Evolutionary conservation across 2,329 filamentous ascomycete genomes (phyloP), one percentile per base, ranked within the genome.

Genomic region (Claviceps maximensis): DNA sequence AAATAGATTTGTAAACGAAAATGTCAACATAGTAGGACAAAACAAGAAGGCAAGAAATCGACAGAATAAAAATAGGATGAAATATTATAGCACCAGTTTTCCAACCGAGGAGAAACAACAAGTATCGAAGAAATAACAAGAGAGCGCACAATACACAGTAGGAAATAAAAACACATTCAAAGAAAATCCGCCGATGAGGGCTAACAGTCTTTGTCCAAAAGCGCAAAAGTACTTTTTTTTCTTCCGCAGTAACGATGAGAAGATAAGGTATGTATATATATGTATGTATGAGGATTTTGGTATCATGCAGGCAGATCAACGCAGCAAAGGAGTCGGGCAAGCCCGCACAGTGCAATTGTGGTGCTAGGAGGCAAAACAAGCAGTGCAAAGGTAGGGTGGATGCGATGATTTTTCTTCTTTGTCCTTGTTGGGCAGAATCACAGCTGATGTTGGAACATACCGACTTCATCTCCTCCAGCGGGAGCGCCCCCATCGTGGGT

Each of bases 401-500:
- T 64, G 65, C 59, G 59, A 63, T 55, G 52, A 48, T 3, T 7
- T 23, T 44, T 12, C 57, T 59, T 36, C 7, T 1, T 36, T 36
- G 4, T 36, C 13, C 10, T 12, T 36, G 31, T 29, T 29, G n/a
- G 15, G 2, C 3, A 8, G 38, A 63, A 63, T 88, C 82, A 93
- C 84, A 93, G 88, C 47, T 55, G 50, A 77, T 89, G 87, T 79
- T 89, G 85, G 78, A 90, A 95, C 89, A 94, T 95, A 95, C 89
- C 89, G 83, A 89, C 89, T 81, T 93, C 89, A 65, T 90, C 86
- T 68, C 77, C 78, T 71, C 80, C 82, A 70, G 80, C 78, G 67
- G 80, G 79, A 62, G 76, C 76, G 66, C 74, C 77, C 66, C 81
- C 84, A 67, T 68, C 67, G 56, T 69, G 67, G 55, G 58, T 59